A percentile compares a stretch with the other conserved stretches of the same genome.
Evolutionary conservation across 2,329 filamentous ascomycete species (phyloP).

Genomic region (Hypoxylon sp.): DNA sequence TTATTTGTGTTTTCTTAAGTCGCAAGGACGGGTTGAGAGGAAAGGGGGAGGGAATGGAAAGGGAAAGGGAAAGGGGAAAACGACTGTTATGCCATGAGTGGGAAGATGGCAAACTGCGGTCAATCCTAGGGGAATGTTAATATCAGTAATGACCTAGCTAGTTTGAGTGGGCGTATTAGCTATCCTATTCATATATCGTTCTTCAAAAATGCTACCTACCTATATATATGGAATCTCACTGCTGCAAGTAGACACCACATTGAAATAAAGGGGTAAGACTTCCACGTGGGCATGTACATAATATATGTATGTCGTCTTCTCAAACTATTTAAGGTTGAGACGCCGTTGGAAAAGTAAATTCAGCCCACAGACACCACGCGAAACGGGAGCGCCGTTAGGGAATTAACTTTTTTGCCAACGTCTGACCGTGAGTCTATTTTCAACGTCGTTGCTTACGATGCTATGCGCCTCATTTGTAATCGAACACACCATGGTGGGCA

Average conservation of each 20-base stretch:
- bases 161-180: slow-evolving; percentile 5
- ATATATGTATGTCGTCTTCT: slow-evolving; percentile 10
- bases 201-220: slow-evolving; percentile 9
- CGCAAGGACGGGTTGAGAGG: neutral
- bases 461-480: neutral
- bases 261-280: neutral
- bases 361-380: neutral
- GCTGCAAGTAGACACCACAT: no score
- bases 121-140: slow-evolving; percentile 5
- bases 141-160: slow-evolving; percentile 18
- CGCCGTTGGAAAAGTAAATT: neutral
- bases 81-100: neutral
- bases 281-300: neutral
- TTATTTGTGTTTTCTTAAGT: slow-evolving; percentile 3
- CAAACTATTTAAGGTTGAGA: slow-evolving; percentile 12
- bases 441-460: neutral
- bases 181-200: slow-evolving; percentile 6
- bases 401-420: slow-evolving; percentile 6
- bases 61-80: neutral
- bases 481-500: slow-evolving; percentile 10
- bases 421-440: neutral
- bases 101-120: slow-evolving; percentile 5
- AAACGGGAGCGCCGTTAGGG: slow-evolving; percentile 1
- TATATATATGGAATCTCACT: neutral
- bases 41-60: neutral